These are phyloP conservation scores for Sugiyamaella valdiviana DNA, from an alignment of 805 yeast genomes.

Conservation along the genomic window DNA sequence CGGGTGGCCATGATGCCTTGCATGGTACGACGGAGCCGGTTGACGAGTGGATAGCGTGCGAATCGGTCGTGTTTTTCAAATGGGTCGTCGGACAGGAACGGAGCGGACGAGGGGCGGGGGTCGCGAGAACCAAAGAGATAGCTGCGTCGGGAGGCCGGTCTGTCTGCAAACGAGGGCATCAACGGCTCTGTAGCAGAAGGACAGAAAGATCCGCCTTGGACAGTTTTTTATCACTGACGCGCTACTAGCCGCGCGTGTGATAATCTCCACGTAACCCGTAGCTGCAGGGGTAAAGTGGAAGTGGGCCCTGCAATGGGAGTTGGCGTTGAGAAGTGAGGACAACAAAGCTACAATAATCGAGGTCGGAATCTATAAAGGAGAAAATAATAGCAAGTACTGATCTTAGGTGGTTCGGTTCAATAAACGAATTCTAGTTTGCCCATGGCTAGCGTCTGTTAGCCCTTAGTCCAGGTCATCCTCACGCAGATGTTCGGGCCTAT, in stretches of 20 bases:
- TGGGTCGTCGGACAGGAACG: constrained; percentile 9
- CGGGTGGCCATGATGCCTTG: constrained; percentile 8
- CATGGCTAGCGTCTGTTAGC: no score
- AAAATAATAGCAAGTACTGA: no score
- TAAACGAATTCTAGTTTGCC: no score
- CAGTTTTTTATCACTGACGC: background rate
- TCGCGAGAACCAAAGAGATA: background rate
- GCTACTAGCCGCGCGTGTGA: background rate
- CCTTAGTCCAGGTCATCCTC: no score
- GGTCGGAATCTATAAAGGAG: no score
- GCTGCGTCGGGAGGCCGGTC: background rate
- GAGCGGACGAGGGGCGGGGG: background rate
- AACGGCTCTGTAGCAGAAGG: background rate
- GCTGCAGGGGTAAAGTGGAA: no score
- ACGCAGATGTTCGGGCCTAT: no score
- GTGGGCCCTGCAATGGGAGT: no score
- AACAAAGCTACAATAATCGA: no score
- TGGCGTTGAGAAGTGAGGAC: no score
- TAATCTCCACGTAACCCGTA: background rate
- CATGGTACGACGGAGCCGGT: constrained; percentile 5
- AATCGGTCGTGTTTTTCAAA: constrained; percentile 11
- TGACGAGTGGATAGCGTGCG: constrained; percentile 1
- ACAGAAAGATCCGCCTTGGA: background rate
- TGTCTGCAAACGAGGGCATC: background rate
- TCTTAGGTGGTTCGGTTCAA: no score